Base-by-base conservation (phyloP, 2,329 filamentous ascomycete species). In the Aspergillus caelatus region DNA sequence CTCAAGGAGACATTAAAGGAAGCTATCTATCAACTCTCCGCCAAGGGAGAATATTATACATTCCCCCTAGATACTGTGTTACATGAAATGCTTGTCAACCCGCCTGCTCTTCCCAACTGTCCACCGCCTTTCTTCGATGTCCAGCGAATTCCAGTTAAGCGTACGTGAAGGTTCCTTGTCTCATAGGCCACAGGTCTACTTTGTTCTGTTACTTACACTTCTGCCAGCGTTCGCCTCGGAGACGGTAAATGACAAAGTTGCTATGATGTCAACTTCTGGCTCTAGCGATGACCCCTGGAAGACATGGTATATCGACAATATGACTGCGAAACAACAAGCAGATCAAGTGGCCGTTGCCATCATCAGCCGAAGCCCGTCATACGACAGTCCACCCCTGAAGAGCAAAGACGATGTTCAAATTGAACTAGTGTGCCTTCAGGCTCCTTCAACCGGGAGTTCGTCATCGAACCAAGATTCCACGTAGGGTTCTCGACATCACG, bases 261-360 rank as follows among this genome's bases (percentile, higher is more conserved):
- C 74, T 3, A 69, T 63, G 5, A 61, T 78, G 2, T 71, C 73
- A 60, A 71, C 68, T n/a, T 64, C 74, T 12, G 77, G 77, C 3
- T 71, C 65, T 36, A 66, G 68, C 26, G 53, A 66, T 26, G 66
- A 62, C 50, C 74, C 77, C 2, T 79, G 76, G 77, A 72, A 72
- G 59, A 75, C 76, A n/a, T 78, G 72, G 74, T 77, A 74, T 58
- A 67, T 78, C 28, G 72, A 77, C 54, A 68, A 72, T 39, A 75
- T 76, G 70, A 75, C 70, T 2, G 68, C 74, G 23, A 39, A 48
- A 19, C 66, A 76, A 21, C 76, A 78, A 61, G 77, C 77, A 3
- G 67, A 68, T 11, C 75, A 79, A 58, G 73, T 79, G 4, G 77
- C 75, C 11, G 74, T 79, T 23, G 77, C 72, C 3, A 78, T 79